These are phyloP conservation scores for Magnusiomyces suaveolens DNA, from an alignment of 1,139 yeast species.

Conservation along the genomic window DNA sequence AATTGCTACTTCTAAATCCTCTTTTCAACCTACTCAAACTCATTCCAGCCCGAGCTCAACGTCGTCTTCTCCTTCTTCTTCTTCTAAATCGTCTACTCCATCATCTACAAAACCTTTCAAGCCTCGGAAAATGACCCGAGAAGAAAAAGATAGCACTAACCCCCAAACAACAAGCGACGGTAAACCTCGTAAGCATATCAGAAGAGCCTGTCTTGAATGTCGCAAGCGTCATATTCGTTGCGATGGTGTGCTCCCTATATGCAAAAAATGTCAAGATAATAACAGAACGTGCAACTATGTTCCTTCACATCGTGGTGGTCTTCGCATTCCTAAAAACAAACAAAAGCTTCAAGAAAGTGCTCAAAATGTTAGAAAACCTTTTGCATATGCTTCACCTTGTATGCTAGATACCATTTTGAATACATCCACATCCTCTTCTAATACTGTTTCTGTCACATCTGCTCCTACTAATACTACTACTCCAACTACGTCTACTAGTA, in stretches of 20 bases:
- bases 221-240: slow-evolving; percentile 15
- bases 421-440: neutral
- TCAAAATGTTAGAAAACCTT: slow-evolving; percentile 81
- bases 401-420: slow-evolving; percentile 1
- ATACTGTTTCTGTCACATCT: neutral
- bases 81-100: neutral
- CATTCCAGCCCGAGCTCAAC: neutral
- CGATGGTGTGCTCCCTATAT: slow-evolving; percentile 14
- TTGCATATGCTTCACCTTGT: slow-evolving; percentile 56
- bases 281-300: slow-evolving; percentile 13
- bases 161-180: slow-evolving; percentile 12
- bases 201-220: slow-evolving; percentile 16
- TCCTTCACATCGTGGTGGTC: slow-evolving; percentile 15
- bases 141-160: slow-evolving; percentile 4
- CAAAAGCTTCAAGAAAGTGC: slow-evolving; percentile 1
- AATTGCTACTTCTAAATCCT: neutral
- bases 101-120: neutral
- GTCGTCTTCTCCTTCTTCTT: neutral
- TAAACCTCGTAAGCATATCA: slow-evolving; percentile 14
- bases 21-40: neutral
- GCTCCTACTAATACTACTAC: too few species aligned
- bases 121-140: neutral
- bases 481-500: too few species aligned
- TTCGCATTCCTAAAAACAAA: slow-evolving; percentile 13
- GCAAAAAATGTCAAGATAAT: slow-evolving; percentile 13